phyloP scores from a whole-genome alignment of 1,284 basidiomycete genomes.

The Moniliophthora roreri region DNA sequence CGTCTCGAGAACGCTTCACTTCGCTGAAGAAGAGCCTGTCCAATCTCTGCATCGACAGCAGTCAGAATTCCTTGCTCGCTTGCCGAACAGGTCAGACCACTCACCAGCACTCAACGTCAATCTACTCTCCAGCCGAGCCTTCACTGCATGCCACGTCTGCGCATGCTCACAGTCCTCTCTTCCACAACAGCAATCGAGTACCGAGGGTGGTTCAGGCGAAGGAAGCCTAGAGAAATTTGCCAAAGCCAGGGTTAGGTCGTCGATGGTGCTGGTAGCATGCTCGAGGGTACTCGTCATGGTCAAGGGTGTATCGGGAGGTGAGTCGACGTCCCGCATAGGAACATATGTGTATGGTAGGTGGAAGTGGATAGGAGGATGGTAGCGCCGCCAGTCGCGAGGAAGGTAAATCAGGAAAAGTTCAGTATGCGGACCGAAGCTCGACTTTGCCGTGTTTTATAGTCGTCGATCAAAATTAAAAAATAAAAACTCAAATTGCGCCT shows the following conservation, averaged over 20 bases:
- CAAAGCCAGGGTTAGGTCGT: conserved; percentile 73
- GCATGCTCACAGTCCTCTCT: conserved; percentile 62
- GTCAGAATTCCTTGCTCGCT: not conserved
- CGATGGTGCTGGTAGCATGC: conserved; percentile 66
- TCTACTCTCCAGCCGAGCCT: conserved; percentile 70
- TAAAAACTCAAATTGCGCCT: too few relatives aligned
- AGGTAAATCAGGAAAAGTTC: not conserved
- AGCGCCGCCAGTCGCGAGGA: not conserved
- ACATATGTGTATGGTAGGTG: not conserved
- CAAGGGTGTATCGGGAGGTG: conserved; percentile 56
- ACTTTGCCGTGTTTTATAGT: too few relatives aligned
- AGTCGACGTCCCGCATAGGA: conserved; percentile 12
- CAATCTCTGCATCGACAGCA: conserved; percentile 65
- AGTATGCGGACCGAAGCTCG: not conserved
- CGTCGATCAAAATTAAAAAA: too few relatives aligned
- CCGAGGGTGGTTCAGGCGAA: conserved; percentile 60
- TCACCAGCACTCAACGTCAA: conserved; percentile 82
- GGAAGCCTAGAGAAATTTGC: conserved; percentile 67
- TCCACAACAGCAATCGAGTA: conserved; percentile 65
- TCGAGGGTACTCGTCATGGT: conserved; percentile 49
- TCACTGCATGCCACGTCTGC: conserved; percentile 63
- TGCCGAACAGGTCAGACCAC: conserved; percentile 24
- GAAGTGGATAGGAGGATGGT: conserved; percentile 15
- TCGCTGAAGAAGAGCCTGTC: conserved; percentile 83
- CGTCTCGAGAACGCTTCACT: conserved; percentile 85